Evolutionary conservation across 1,284 basidiomycete species (phyloP).

Genomic region (Malassezia sympodialis): DNA sequence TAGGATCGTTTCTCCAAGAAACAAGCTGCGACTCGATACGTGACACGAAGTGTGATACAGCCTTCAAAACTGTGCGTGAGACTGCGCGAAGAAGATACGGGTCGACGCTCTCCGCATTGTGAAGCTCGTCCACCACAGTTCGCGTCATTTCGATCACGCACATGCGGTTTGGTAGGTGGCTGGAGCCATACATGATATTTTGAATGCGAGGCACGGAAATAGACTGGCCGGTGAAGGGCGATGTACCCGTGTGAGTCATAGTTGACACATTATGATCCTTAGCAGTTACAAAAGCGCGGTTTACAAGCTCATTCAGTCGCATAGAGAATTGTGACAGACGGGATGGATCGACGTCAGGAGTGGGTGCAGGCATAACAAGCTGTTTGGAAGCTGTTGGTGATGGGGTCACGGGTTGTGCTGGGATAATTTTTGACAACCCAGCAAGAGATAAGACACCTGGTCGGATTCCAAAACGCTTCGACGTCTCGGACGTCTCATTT

Average conservation of each 20-base stretch:
- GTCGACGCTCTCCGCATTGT: constrained; percentile 34
- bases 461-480: constrained; percentile 1
- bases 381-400: not conserved
- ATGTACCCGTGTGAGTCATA: not conserved
- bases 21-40: constrained; percentile 44
- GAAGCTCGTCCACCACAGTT: constrained; percentile 36
- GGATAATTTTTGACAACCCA: not conserved
- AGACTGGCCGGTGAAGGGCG: constrained; percentile 11
- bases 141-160: constrained; percentile 38
- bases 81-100: constrained; percentile 43
- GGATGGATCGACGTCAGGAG: constrained; percentile 22
- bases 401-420: not conserved
- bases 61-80: constrained; percentile 40
- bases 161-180: constrained; percentile 32
- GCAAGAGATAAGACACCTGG: constrained; percentile 11
- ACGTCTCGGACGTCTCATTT: not conserved
- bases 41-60: constrained; percentile 41
- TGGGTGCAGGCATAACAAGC: not conserved
- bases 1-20: constrained; percentile 27
- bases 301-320: constrained; percentile 41
- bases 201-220: constrained; percentile 25
- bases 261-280: constrained; percentile 1
- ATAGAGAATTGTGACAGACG: constrained; percentile 42
- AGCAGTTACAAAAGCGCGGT: constrained; percentile 38
- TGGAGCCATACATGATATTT: constrained; percentile 33